Percentiles rank a stretch among this genome's conserved stretches.
Conservation (phyloP, 2,329 filamentous ascomycete genomes). For the Tolypocladium inflatum region DNA sequence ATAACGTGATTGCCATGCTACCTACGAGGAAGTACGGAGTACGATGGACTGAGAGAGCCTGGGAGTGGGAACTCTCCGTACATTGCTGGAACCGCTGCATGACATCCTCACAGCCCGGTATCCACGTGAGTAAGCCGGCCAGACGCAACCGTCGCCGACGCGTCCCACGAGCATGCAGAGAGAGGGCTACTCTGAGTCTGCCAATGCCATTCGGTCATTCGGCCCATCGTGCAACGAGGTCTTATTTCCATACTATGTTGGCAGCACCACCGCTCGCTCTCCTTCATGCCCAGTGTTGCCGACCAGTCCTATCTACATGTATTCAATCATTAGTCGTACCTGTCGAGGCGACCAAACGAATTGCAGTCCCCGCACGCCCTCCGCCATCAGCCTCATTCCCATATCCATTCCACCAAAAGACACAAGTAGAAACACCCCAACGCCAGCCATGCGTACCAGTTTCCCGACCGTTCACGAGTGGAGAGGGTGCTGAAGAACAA, state of each 20-base stretch:
- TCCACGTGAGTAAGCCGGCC: neutral
- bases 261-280: neutral
- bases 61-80: neutral
- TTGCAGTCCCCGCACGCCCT: neutral
- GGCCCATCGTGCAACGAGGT: neutral
- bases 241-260: neutral
- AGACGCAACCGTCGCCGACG: neutral
- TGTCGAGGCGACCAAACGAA: neutral
- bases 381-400: neutral
- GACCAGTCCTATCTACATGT: neutral
- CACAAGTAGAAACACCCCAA: neutral
- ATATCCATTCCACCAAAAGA: neutral
- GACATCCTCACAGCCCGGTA: neutral
- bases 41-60: neutral
- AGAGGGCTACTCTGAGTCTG: neutral
- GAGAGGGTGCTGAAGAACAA: neutral
- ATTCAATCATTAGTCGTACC: neutral
- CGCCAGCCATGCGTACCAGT: neutral
- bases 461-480: neutral
- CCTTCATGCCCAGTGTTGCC: neutral
- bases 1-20: neutral
- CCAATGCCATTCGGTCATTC: neutral
- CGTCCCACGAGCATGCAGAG: neutral
- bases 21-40: too few species aligned
- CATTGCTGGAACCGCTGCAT: neutral